Evolutionary conservation across 169 alveolate genomes (phyloP).

Genomic region (Eimeria maxima): DNA sequence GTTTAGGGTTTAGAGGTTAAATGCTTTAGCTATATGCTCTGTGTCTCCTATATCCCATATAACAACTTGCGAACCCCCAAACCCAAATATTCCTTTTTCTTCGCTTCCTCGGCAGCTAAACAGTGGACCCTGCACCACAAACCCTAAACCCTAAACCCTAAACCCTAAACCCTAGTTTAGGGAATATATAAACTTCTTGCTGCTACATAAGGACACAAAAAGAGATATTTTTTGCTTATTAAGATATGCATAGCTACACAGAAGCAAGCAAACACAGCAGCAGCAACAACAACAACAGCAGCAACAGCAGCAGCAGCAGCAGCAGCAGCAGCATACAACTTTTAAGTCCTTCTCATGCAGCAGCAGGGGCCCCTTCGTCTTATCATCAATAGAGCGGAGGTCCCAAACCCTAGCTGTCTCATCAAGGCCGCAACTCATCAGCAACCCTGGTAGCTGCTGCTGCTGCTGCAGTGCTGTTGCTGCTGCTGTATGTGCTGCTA

Average conservation of each 20-base stretch:
- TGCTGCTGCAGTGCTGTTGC: conserved; percentile 55
- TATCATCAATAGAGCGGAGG: background rate
- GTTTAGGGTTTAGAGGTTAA: conserved; percentile 51
- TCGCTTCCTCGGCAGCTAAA: conserved; percentile 69
- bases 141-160: conserved; percentile 43
- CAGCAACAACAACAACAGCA: background rate
- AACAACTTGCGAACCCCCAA: conserved; percentile 73
- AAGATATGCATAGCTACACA: no score
- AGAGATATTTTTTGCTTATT: background rate
- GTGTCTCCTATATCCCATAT: conserved; percentile 79
- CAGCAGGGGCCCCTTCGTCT: background rate
- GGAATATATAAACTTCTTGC: background rate
- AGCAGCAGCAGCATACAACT: background rate
- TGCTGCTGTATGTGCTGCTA: conserved; percentile 52
- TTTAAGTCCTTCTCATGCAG: conserved; percentile 8
- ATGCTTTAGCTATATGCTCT: conserved; percentile 58
- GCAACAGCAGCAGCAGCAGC: conserved; percentile 8
- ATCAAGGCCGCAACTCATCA: conserved; percentile 11
- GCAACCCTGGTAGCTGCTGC: conserved; percentile 21
- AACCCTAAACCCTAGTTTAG: background rate
- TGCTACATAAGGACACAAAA: background rate
- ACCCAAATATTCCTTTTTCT: conserved; percentile 53
- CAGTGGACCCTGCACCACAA: conserved; percentile 69
- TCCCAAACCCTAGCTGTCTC: conserved; percentile 39
- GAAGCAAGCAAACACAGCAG: background rate